Evolutionary conservation across 2,329 filamentous ascomycete species (phyloP), one percentile per base, ranked within the genome.

Genomic region (Paraphoma chrysanthemicola): DNA sequence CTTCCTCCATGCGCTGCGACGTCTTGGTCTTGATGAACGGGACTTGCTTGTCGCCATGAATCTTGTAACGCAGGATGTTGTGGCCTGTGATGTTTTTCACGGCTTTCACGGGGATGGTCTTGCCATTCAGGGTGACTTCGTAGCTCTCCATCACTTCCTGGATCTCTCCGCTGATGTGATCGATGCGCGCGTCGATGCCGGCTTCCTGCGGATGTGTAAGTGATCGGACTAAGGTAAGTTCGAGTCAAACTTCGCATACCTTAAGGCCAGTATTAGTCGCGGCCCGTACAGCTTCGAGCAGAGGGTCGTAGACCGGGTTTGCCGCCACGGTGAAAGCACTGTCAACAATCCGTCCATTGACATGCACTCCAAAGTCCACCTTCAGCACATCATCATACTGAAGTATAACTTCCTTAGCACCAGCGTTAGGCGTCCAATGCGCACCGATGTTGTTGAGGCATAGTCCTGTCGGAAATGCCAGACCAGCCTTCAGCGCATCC

Each of bases 1-100:
- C 93, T 79, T 97, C 93, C 80, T 97, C 94, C 94, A 97, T 97
- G 83, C 96, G 96, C 54, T 92, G 95, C 71, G 87, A 86, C 69
- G 96, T 92, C 60, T 85, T 85, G 58, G 87, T 89, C 81, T 96
- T 96, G 62, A 97, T 90, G 67, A 97, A 96, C 0, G 94, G 93
- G 45, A 97, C 92, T 71, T 91, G 92, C 83, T 97, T 97, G 69
- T 87, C 90, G 57, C 93, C 93, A 78, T 97, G 94, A 68, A 97
- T 97, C 74, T 88, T 88, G 82, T 93, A 95, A 60, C 88, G 93
- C 56, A 91, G 82, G 72, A 97, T 97, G 64, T 91, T 93, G 81
- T 97, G 94, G n/a, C 92, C 92, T 67, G 90, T 93, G 57, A 96
- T 84, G 80, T 93, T 95, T 57, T 90, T 88, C 71, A 96, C 93